A percentile compares a stretch with the other conserved stretches of the same genome.
These are phyloP conservation scores for Ganoderma multipileum DNA, from an alignment of 1,284 basidiomycete genomes.

Conservation along the genomic window DNA sequence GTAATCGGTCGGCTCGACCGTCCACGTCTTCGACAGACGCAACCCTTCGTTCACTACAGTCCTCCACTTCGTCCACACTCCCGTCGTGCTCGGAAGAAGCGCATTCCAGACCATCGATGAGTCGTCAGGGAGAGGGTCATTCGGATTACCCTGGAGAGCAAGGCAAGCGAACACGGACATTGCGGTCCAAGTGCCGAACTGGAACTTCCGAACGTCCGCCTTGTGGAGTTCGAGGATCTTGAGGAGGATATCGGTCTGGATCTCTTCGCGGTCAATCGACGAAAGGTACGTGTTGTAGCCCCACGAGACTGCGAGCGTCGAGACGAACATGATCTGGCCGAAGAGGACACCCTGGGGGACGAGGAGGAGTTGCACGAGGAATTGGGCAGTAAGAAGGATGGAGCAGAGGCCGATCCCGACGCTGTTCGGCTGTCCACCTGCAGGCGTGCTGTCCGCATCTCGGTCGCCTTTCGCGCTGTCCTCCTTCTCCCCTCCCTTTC, in stretches of 20 bases:
- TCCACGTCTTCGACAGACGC: background rate
- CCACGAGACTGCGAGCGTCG: conserved; percentile 28
- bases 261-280: conserved; percentile 22
- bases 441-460: background rate
- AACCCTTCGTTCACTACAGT: background rate
- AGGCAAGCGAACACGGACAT: conserved; percentile 25
- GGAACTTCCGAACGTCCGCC: conserved; percentile 7
- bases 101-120: conserved; percentile 1
- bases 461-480: background rate
- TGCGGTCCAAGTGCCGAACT: conserved; percentile 23
- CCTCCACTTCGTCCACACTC: conserved; percentile 11
- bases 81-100: conserved; percentile 11
- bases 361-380: conserved; percentile 28
- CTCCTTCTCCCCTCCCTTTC: background rate
- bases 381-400: conserved; percentile 26
- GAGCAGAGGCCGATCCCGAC: conserved; percentile 21
- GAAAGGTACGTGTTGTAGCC: conserved; percentile 26
- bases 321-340: conserved; percentile 29
- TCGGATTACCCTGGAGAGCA: conserved; percentile 5
- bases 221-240: conserved; percentile 1
- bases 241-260: conserved; percentile 22
- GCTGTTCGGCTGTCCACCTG: conserved; percentile 1
- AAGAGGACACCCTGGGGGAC: conserved; percentile 26
- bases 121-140: background rate
- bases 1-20: background rate